Conservation (phyloP, 2,329 filamentous ascomycete genomes). For the Botrytis deweyae region DNA sequence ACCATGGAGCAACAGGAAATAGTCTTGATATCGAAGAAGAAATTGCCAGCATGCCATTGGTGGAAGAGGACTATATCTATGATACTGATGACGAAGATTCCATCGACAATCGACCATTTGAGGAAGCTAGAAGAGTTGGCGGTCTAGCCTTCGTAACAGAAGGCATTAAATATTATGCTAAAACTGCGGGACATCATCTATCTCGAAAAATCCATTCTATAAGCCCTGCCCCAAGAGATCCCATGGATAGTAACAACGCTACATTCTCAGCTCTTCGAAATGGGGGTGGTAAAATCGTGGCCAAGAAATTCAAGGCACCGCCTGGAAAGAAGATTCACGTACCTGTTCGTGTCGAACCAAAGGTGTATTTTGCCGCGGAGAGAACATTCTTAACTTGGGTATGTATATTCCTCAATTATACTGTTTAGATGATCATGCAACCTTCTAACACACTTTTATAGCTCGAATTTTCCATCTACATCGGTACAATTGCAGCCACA, state of each 20-base stretch:
- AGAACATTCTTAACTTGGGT: slow-evolving; percentile 94
- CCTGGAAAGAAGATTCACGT: slow-evolving; percentile 93
- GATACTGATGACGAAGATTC: slow-evolving; percentile 87
- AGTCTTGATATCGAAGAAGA: slow-evolving; percentile 79
- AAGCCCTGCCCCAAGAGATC: slow-evolving; percentile 26
- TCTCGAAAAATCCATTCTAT: slow-evolving; percentile 26
- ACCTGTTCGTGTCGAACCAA: slow-evolving; percentile 91
- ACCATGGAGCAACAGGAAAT: slow-evolving; percentile 41
- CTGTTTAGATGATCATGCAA: background rate
- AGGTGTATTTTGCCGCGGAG: slow-evolving; percentile 96
- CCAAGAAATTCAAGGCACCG: slow-evolving; percentile 67
- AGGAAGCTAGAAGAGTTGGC: slow-evolving; percentile 74
- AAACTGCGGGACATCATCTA: slow-evolving; percentile 27
- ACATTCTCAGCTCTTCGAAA: slow-evolving; percentile 54
- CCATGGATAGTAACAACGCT: slow-evolving; percentile 45
- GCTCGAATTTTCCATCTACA: slow-evolving; percentile 95
- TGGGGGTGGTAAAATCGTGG: slow-evolving; percentile 56
- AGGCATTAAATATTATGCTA: slow-evolving; percentile 47
- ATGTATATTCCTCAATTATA: slow-evolving; percentile 41
- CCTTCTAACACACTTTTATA: slow-evolving; percentile 37
- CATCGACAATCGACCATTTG: slow-evolving; percentile 70
- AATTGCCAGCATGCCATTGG: slow-evolving; percentile 57
- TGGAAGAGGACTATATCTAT: slow-evolving; percentile 77
- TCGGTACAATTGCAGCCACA: slow-evolving; percentile 82
- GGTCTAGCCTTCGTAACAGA: slow-evolving; percentile 72